Evolutionary conservation across 306 rosid genomes (phyloP).

Genomic region (Prunus mume): DNA sequence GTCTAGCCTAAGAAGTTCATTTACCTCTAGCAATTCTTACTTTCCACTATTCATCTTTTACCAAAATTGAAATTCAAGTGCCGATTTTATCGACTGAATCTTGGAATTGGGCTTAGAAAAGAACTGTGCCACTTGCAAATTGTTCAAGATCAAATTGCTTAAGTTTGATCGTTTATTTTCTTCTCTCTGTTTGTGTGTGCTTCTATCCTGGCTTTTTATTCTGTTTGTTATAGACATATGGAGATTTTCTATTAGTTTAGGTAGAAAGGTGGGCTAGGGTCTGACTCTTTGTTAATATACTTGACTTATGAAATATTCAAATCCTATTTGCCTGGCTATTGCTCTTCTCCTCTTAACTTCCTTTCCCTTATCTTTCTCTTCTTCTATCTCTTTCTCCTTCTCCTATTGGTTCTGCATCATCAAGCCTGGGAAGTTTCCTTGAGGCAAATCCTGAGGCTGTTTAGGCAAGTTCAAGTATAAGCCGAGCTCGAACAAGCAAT

Average conservation of each 20-base stretch:
- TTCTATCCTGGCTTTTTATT: background rate
- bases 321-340: background rate
- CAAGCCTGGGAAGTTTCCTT: background rate
- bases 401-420: background rate
- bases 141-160: background rate
- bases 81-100: background rate
- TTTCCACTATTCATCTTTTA: background rate
- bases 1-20: constrained; percentile 1
- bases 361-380: background rate
- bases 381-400: background rate
- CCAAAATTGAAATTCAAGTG: background rate
- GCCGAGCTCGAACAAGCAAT: background rate
- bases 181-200: background rate
- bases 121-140: background rate
- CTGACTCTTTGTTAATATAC: background rate
- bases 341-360: background rate
- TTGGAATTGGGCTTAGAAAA: background rate
- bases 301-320: background rate
- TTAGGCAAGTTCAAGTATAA: background rate
- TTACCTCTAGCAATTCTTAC: background rate
- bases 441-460: background rate
- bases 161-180: background rate
- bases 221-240: background rate
- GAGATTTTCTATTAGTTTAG: too few relatives aligned
- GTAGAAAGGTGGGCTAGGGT: background rate